Percentiles rank a stretch among this genome's conserved stretches.
Conservation (phyloP, 2,329 filamentous ascomycete genomes). For the Alternaria longipes region DNA sequence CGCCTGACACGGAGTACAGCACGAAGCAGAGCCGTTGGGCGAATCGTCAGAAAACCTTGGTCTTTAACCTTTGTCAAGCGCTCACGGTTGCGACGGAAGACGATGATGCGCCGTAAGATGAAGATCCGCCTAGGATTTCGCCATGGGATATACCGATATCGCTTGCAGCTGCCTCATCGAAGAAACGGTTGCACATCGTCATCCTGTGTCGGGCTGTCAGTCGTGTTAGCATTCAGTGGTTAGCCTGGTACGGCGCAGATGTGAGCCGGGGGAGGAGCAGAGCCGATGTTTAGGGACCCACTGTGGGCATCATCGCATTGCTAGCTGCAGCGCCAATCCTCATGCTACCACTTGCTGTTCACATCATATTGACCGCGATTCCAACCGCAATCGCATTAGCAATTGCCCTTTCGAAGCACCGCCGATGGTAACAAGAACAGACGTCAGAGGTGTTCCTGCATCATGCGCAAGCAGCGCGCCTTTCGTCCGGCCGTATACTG, state of each 20-base stretch:
- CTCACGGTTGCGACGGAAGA: conserved; percentile 9
- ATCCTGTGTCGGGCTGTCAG: conserved; percentile 6
- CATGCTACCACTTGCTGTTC: conserved; percentile 10
- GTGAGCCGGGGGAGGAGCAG: conserved; percentile 8
- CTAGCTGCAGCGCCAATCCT: conserved; percentile 14
- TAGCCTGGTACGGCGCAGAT: conserved; percentile 17
- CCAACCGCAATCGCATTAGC: conserved; percentile 2
- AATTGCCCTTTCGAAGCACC: not conserved
- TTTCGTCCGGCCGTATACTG: conserved; percentile 10
- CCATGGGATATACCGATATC: not conserved
- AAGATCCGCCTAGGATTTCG: not conserved
- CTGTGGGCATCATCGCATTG: conserved; percentile 27
- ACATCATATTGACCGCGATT: conserved; percentile 16
- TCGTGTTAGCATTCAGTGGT: conserved; percentile 10
- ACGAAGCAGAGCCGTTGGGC: conserved; percentile 9
- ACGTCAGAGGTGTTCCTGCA: conserved; percentile 3
- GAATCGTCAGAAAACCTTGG: not conserved
- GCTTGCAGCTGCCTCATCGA: conserved; percentile 6
- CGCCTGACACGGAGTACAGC: conserved; percentile 8
- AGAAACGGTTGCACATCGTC: not conserved
- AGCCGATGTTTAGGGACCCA: conserved; percentile 5
- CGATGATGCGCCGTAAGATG: conserved; percentile 2
- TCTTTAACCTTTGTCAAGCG: conserved; percentile 4
- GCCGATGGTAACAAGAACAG: not conserved
- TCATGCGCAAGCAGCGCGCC: not conserved